Percentiles rank a stretch among this genome's conserved stretches.
These are phyloP conservation scores for Coemansia sp. DNA, from an alignment of 371 early-diverging fungal genomes.

Conservation along the genomic window DNA sequence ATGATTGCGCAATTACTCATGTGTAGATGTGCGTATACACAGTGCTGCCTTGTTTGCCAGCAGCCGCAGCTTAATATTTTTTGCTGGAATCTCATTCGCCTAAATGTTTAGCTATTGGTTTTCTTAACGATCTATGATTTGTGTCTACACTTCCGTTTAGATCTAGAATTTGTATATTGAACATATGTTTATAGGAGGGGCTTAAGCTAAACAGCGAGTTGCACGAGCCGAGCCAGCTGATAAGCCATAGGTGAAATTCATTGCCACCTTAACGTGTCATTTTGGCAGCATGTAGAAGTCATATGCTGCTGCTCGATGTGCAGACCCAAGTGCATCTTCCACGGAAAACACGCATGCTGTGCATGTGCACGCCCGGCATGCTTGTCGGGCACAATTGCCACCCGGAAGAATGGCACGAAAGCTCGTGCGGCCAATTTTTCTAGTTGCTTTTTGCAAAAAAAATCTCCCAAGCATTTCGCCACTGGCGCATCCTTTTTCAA, in stretches of 20 bases:
- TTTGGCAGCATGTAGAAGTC: background rate
- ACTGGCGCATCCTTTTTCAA: background rate
- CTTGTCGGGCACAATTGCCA: background rate
- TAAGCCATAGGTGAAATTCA: background rate
- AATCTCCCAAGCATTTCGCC: too few species aligned
- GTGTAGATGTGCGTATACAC: too few species aligned
- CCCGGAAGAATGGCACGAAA: background rate
- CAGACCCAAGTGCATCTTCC: background rate
- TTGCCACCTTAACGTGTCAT: background rate
- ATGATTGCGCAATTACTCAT: too few species aligned
- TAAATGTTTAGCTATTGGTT: too few species aligned
- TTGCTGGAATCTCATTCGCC: too few species aligned
- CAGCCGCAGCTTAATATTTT: too few species aligned
- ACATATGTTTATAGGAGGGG: too few species aligned
- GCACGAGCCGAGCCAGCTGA: background rate
- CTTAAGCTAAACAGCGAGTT: too few species aligned
- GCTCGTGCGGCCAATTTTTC: background rate
- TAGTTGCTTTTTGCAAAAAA: background rate
- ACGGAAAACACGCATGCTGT: background rate
- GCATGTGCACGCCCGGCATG: background rate
- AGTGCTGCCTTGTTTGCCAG: too few species aligned
- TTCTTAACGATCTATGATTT: too few species aligned
- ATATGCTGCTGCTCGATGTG: background rate
- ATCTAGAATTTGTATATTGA: too few species aligned
- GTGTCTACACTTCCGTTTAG: too few species aligned